Evolutionary conservation across 1,284 basidiomycete species (phyloP), one percentile per base, ranked within the genome.

Genomic region (Ustilago trichophora): DNA sequence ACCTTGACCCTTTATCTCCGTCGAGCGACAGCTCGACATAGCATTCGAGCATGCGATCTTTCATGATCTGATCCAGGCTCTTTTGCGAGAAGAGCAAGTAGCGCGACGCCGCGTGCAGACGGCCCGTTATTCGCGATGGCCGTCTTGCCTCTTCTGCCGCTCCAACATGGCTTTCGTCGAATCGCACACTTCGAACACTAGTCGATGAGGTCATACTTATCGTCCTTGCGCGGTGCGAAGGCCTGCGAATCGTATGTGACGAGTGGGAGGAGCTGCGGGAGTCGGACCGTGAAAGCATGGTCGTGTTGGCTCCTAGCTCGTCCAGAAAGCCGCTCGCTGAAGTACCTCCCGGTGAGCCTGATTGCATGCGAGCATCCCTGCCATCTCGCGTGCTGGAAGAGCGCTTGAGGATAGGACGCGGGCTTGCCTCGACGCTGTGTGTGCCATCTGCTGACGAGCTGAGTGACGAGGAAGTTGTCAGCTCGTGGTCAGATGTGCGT

Each of bases 241-340:
- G 60, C 21, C 66, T 53, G n/a, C 59, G 47, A 6, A 59, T 59
- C 21, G 66, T 69, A 32, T 54, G 52, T 11, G 59, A 63, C 2
- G 66, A 69, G 10, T 54, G 56, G 2, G 60, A 64, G 18, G 66
- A 69, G 48, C 66, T 59, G 43, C 59, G 55, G 8, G 66, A 69
- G 45, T 64, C 60, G 16, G 66, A 69, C 7, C 66, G 35, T 1
- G 59, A 64, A 1, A 69, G 52, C 51, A 59, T 59, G 19, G 52
- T 48, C 7, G 64, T 54, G 13, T 63, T 45, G 21, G 56, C 50
- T 3, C 48, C 60, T 1, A 59, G 38, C 27, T 69, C 52, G 34
- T 58, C 66, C 11, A 59, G 38, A 19, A 57, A 48, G 24, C 42
- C 32, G 4, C 58, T 32, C 9, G 41, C 25, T n/a, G 46, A 43